Base-by-base conservation (phyloP, 2,329 filamentous ascomycete species). In the Paecilomyces fulvus region DNA sequence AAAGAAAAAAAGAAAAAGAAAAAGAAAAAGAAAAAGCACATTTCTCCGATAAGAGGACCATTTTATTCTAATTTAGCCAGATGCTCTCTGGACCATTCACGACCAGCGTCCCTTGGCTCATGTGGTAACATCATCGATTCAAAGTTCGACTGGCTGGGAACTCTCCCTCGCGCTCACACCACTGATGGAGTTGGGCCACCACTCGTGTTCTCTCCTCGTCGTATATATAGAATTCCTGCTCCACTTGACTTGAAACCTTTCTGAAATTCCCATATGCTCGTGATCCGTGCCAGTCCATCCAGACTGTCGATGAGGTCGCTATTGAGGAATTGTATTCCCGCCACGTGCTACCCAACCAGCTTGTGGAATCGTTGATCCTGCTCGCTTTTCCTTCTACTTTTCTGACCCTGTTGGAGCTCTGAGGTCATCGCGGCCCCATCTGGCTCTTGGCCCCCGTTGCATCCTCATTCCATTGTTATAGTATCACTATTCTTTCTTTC, bases 271-370 rank as follows among this genome's bases (percentile, higher is more conserved):
- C 30, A 31, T 25, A 21, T 30, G 12, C 1, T 25, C 3, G n/a
- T 30, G 30, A 28, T 28, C 25, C 25, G 25, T 28, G 25, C 25
- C 25, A 28, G 7, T 28, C 25, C 25, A 5, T 28, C 25, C 25
- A 28, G 25, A 28, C 33, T 49, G 54, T 61, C 60, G 60, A 68
- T 68, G 66, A 62, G 54, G 58, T 65, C 59, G 66, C 59, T 68
- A 68, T 63, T 67, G 63, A 67, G 59, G 65, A 64, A 59, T n/a
- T n/a, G n/a, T 28, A 10, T 20, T 49, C 21, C 21, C 48, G 48
- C 48, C 48, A 49, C 48, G 48, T 49, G 48, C 48, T 12, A 11
- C 48, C 20, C 48, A 49, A 28, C 48, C 48, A 23, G 48, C 48
- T 1, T n/a, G 33, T 17, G 12, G 17, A 17, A 49, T 30, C 11